phyloP scores from a whole-genome alignment of 2,329 filamentous ascomycete species.

The Sporothrix brasiliensis region DNA sequence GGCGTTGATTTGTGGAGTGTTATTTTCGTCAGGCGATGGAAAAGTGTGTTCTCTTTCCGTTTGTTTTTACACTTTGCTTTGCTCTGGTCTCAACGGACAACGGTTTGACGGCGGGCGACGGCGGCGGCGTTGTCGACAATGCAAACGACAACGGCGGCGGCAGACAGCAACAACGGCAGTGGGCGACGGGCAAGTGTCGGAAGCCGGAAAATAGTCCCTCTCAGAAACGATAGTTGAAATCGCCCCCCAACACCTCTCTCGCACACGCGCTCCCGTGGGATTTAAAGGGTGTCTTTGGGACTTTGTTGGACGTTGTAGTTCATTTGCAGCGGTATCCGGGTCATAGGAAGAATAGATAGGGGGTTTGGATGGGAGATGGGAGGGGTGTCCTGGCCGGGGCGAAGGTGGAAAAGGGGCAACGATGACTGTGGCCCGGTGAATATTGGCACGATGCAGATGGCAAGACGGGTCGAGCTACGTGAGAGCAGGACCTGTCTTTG shows the following conservation, averaged over 20 bases:
- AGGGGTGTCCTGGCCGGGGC: slow-evolving; percentile 19
- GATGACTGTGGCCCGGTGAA: slow-evolving; percentile 31
- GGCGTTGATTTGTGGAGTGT: slow-evolving; percentile 6
- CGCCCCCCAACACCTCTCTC: slow-evolving; percentile 58
- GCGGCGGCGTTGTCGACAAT: slow-evolving; percentile 36
- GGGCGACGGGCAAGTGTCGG: slow-evolving; percentile 41
- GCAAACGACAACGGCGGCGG: slow-evolving; percentile 36
- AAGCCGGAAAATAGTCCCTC: slow-evolving; percentile 42
- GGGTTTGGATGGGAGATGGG: slow-evolving; percentile 29
- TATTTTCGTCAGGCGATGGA: slow-evolving; percentile 1
- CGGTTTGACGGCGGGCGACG: slow-evolving; percentile 34
- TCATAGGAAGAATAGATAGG: slow-evolving; percentile 56
- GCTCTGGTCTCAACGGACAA: slow-evolving; percentile 3
- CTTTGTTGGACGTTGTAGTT: slow-evolving; percentile 53
- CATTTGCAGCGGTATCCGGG: slow-evolving; percentile 57
- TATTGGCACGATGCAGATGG: slow-evolving; percentile 18
- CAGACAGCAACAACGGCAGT: slow-evolving; percentile 33
- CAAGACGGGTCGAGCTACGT: slow-evolving; percentile 30
- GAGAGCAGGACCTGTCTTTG: slow-evolving; percentile 30
- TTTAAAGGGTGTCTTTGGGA: slow-evolving; percentile 71
- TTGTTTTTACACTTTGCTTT: neutral
- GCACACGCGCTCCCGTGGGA: slow-evolving; percentile 66
- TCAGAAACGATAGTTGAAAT: slow-evolving; percentile 63
- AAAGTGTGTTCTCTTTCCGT: slow-evolving; percentile 11
- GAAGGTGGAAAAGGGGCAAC: slow-evolving; percentile 27